Base-by-base conservation (phyloP, 2,329 filamentous ascomycete species). In the Fusarium coffeatum region DNA sequence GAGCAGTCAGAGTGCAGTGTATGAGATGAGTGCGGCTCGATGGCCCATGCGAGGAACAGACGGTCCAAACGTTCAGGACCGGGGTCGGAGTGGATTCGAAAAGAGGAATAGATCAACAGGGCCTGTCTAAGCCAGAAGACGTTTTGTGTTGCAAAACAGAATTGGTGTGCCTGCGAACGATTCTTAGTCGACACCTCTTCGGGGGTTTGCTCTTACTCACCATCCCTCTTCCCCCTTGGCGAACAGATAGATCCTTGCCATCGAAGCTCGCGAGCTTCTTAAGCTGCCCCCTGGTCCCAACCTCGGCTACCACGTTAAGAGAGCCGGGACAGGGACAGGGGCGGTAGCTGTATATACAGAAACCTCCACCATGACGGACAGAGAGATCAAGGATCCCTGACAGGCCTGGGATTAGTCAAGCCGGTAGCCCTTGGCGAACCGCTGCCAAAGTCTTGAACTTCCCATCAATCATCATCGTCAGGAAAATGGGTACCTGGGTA, bases 61-160 rank as follows among this genome's bases (percentile, higher is more conserved):
- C 32, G 43, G 41, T 58, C 68, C 59, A 63, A 64, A 64, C 69
- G 59, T 55, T 43, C 54, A 43, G 47, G 25, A 50, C 48, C 68
- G 42, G 60, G 69, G 51, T 72, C 72, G 72, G 72, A 43, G 54
- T 62, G 40, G 42, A 34, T 46, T 60, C 66, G 40, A 48, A 73
- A 74, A 66, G 43, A 61, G 72, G 72, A 57, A 74, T 74, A 66
- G 68, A 73, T 73, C 58, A 58, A 48, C 69, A 59, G 54, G 59
- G 51, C 72, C 51, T 66, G 66, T 71, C 69, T 58, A 71, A 64
- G 59, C 59, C 51, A 57, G 61, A 60, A 45, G 61, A 34, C 46
- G 50, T 49, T 56, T 56, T 66, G 62, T 69, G 32, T 51, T 41
- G 49, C 23, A 51, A 51, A 51, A 20, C 49, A 51, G 23, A 51